Evolutionary conservation across 2,329 filamentous ascomycete species (phyloP).

Genomic region (Epichloe scottii): DNA sequence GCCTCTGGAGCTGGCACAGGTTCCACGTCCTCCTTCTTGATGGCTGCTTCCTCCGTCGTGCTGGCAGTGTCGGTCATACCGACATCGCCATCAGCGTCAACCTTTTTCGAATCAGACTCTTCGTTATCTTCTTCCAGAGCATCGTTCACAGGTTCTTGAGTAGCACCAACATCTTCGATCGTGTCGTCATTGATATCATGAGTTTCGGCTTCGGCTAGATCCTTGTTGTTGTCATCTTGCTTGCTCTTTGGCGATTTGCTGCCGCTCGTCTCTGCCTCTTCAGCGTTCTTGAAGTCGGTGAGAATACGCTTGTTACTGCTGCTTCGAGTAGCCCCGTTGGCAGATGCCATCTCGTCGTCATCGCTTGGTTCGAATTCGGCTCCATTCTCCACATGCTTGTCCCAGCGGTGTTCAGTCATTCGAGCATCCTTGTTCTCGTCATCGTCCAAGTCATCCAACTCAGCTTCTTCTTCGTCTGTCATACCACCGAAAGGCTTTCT

Average conservation of each 20-base stretch:
- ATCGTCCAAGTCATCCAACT: constrained; percentile 60
- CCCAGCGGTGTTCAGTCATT: constrained; percentile 69
- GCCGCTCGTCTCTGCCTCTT: constrained; percentile 25
- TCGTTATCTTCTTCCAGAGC: constrained; percentile 8
- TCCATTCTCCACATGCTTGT: constrained; percentile 62
- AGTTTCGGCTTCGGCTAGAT: constrained; percentile 17
- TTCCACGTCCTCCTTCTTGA: constrained; percentile 29
- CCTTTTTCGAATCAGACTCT: constrained; percentile 13
- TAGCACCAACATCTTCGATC: constrained; percentile 30
- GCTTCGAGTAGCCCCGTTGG: constrained; percentile 54
- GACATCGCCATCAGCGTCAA: constrained; percentile 38
- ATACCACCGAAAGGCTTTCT: constrained; percentile 48
- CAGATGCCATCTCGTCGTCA: constrained; percentile 66
- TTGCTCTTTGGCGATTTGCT: constrained; percentile 23
- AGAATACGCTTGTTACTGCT: constrained; percentile 39
- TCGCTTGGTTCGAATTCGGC: constrained; percentile 82
- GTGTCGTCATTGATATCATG: constrained; percentile 28
- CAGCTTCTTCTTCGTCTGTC: constrained; percentile 54
- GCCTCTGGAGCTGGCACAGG: constrained; percentile 19
- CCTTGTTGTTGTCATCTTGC: constrained; percentile 18
- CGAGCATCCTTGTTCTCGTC: constrained; percentile 78
- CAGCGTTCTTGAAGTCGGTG: constrained; percentile 35
- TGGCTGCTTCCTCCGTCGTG: constrained; percentile 18
- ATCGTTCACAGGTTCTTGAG: constrained; percentile 16
- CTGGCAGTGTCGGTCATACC: constrained; percentile 33